Evolutionary conservation across 2,329 filamentous ascomycete genomes (phyloP).

Genomic region (Leptographium radiaticola): DNA sequence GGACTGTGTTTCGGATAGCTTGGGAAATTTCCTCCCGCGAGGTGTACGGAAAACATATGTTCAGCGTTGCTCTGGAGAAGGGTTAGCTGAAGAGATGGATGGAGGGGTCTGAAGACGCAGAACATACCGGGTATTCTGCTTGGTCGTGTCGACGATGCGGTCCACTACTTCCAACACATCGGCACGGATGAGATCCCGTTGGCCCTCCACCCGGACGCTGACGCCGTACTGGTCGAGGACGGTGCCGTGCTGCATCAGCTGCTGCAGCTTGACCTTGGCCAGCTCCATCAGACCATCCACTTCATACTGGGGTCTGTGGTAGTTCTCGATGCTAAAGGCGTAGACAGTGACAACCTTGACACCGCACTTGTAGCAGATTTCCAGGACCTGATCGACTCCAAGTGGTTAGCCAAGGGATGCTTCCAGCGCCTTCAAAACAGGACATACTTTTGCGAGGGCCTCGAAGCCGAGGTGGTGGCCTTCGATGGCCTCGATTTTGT

Average conservation of each 20-base stretch:
- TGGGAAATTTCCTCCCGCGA: slow-evolving; percentile 90
- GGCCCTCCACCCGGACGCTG: slow-evolving; percentile 70
- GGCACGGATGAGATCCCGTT: slow-evolving; percentile 67
- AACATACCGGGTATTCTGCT: slow-evolving; percentile 64
- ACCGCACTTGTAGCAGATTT: slow-evolving; percentile 95
- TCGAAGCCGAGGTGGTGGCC: slow-evolving; percentile 95
- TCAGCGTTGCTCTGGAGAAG: slow-evolving; percentile 44
- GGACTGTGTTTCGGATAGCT: slow-evolving; percentile 75
- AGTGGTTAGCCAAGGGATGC: slow-evolving; percentile 9
- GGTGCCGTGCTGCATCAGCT: slow-evolving; percentile 86
- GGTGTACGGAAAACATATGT: slow-evolving; percentile 97
- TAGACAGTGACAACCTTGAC: slow-evolving; percentile 97
- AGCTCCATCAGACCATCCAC: slow-evolving; percentile 96
- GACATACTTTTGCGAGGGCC: slow-evolving; percentile 67
- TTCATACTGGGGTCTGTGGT: slow-evolving; percentile 91
- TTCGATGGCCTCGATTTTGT: slow-evolving; percentile 92
- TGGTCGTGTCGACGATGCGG: slow-evolving; percentile 73
- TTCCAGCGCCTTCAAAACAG: neutral
- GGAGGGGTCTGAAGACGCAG: neutral
- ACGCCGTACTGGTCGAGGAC: slow-evolving; percentile 88
- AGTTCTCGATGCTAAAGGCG: slow-evolving; percentile 98
- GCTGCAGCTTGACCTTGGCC: slow-evolving; percentile 86
- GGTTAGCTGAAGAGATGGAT: neutral
- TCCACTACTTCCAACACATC: slow-evolving; percentile 87
- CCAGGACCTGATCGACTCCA: slow-evolving; percentile 52